Base-by-base conservation (phyloP, 106 monocot species). In the Acanthochlamys bracteata region DNA sequence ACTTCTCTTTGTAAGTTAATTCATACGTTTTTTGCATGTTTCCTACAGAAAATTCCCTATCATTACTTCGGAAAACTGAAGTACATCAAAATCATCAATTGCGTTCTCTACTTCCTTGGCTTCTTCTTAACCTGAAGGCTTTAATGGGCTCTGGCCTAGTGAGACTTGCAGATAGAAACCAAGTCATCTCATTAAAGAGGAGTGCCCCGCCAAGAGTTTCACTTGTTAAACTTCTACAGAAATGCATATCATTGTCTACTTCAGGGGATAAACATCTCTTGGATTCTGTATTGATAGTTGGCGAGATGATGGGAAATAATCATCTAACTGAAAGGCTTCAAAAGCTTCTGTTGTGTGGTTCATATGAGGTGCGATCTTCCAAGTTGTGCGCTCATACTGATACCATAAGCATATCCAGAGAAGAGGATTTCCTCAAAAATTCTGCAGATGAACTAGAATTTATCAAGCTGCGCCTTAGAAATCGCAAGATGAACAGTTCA, bases 31-130 rank as follows among this genome's bases (percentile, higher is more conserved):
- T n/a, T n/a, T n/a, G n/a, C n/a, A n/a, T n/a, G n/a, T n/a, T n/a
- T n/a, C n/a, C 13, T 43, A 13, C 13, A 43, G 43, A 43, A 13
- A 43, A 43, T 7, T 43, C 13, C 13, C 10, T 61, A 25, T 60
- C 54, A 42, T 74, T 77, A 53, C 47, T 53, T 25, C 40, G 55
- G 24, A 63, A 73, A 47, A 33, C 41, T 25, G 64, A 61, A 40
- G 46, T 49, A 58, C 55, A 23, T 25, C 62, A 70, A 65, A 39
- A 63, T n/a, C 69, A 49, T 26, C 75, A 73, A 61, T 78, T 96
- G 25, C 84, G 75, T 40, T 80, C 74, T 24, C 68, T 96, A 22
- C 71, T 80, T 66, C 69, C 55, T 26, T 85, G 80, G 88, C 81
- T 98, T 58, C 42, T 85, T 9, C 66, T 57, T 47, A 78, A 75